phyloP scores from a whole-genome alignment of 108 stramenopile genomes.

The Cyclostephanos tholiformis region DNA sequence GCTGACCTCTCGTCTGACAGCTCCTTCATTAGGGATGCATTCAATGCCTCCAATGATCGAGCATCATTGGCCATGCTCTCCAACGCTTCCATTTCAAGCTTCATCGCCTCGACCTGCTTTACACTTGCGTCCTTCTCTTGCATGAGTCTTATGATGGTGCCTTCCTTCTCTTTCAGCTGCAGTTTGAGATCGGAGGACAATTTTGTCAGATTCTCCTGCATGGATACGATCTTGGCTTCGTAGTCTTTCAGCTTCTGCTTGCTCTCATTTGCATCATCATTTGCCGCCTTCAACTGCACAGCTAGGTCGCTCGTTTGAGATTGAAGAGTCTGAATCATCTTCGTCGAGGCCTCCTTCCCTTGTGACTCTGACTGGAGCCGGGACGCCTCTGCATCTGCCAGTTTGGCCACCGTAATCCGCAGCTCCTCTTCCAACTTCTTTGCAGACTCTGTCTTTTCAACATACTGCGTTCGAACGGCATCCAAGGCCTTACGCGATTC shows the following conservation, averaged over 20 bases:
- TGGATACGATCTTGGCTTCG: slow-evolving; percentile 19
- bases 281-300: slow-evolving; percentile 28
- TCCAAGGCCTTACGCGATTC: slow-evolving; percentile 31
- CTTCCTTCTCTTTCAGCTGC: slow-evolving; percentile 26
- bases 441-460: slow-evolving; percentile 10
- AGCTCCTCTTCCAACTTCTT: slow-evolving; percentile 28
- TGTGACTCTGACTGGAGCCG: background rate
- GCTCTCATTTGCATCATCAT: slow-evolving; percentile 7
- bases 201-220: slow-evolving; percentile 21
- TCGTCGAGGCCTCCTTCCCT: slow-evolving; percentile 12
- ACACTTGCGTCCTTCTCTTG: slow-evolving; percentile 14
- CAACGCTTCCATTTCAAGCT: slow-evolving; percentile 25
- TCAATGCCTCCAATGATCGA: slow-evolving; percentile 7
- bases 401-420: slow-evolving; percentile 11
- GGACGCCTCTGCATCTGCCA: slow-evolving; percentile 24
- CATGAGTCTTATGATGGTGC: slow-evolving; percentile 15
- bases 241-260: slow-evolving; percentile 26
- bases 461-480: slow-evolving; percentile 6
- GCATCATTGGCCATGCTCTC: slow-evolving; percentile 18
- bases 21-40: slow-evolving; percentile 25
- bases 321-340: slow-evolving; percentile 23
- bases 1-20: slow-evolving; percentile 28
- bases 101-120: slow-evolving; percentile 26
- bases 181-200: slow-evolving; percentile 14
- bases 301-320: slow-evolving; percentile 9